Percentiles rank a stretch among this genome's conserved stretches.
Evolutionary conservation across 164 flowering plant genomes (phyloP).

Genomic region (Platanus orientalis): DNA sequence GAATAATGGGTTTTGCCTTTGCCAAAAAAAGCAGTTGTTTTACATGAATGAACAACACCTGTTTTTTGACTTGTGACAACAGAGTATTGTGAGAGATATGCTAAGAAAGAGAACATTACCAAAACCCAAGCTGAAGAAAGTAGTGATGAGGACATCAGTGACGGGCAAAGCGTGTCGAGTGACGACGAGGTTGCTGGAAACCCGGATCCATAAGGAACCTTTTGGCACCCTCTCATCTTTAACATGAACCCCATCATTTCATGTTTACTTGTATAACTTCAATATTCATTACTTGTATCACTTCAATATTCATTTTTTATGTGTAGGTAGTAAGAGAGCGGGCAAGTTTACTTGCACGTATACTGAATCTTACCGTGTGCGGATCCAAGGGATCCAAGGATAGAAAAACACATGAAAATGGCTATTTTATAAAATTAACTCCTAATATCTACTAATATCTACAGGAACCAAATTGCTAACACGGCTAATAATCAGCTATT

Average conservation of each 20-base stretch:
- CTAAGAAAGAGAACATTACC: slow-evolving; percentile 37
- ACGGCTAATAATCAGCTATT: too few relatives aligned
- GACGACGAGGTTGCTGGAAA: slow-evolving; percentile 38
- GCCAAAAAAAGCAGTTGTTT: background rate
- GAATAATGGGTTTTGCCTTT: background rate
- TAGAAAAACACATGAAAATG: too few relatives aligned
- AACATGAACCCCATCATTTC: background rate
- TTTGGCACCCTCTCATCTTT: background rate
- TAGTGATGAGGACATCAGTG: slow-evolving; percentile 37
- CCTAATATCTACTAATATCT: too few relatives aligned
- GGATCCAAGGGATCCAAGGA: background rate
- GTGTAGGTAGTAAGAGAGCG: background rate
- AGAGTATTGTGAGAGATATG: slow-evolving; percentile 58
- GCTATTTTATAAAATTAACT: too few relatives aligned
- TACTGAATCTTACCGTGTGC: background rate
- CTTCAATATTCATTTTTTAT: slow-evolving; percentile 10
- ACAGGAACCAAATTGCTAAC: too few relatives aligned
- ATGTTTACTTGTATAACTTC: slow-evolving; percentile 6
- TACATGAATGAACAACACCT: background rate
- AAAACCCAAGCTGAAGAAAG: slow-evolving; percentile 26
- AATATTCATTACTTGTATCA: slow-evolving; percentile 11
- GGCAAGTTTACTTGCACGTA: background rate
- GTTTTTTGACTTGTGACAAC: slow-evolving; percentile 10
- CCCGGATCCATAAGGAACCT: slow-evolving; percentile 33
- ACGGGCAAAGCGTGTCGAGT: slow-evolving; percentile 21